Percentiles rank a stretch among this genome's conserved stretches.
Conservation (phyloP, 768 basidiomycete species). For the Tulasnella sp. region DNA sequence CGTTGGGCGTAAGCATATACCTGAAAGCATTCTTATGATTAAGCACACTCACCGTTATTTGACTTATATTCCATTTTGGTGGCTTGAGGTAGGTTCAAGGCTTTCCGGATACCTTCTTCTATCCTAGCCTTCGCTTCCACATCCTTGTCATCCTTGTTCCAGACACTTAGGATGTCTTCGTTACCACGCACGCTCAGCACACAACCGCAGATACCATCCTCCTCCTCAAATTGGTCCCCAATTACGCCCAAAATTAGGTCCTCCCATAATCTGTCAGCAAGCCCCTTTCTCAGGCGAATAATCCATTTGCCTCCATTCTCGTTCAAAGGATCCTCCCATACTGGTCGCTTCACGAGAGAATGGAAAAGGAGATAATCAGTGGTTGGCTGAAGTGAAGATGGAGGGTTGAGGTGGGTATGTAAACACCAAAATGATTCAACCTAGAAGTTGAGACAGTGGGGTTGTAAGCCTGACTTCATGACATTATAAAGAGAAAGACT, state of each 20-base stretch:
- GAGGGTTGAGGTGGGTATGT: conserved; percentile 80
- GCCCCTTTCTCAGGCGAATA: conserved; percentile 78
- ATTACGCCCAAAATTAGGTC: conserved; percentile 74
- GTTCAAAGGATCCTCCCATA: conserved; percentile 94
- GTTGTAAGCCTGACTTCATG: too few species aligned
- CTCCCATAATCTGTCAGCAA: conserved; percentile 86
- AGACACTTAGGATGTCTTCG: conserved; percentile 88
- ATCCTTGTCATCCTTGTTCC: conserved; percentile 79
- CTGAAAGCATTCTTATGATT: not conserved
- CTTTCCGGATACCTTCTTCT: conserved; percentile 59
- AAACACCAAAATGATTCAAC: conserved; percentile 94
- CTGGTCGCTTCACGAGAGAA: conserved; percentile 66
- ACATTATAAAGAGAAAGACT: conserved; percentile 13
- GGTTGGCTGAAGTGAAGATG: conserved; percentile 71
- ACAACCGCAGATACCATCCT: conserved; percentile 67
- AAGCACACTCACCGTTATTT: conserved; percentile 52
- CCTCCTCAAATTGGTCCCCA: conserved; percentile 72
- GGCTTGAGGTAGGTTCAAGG: conserved; percentile 58
- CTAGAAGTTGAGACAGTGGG: too few species aligned
- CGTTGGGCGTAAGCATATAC: not conserved
- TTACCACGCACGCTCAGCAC: conserved; percentile 87
- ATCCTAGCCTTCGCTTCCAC: conserved; percentile 65
- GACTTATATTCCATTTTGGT: conserved; percentile 93
- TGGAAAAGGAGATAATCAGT: conserved; percentile 94
- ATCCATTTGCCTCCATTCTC: conserved; percentile 88